Conservation (phyloP, 345 rosid genomes). For the Eutrema japonicum region DNA sequence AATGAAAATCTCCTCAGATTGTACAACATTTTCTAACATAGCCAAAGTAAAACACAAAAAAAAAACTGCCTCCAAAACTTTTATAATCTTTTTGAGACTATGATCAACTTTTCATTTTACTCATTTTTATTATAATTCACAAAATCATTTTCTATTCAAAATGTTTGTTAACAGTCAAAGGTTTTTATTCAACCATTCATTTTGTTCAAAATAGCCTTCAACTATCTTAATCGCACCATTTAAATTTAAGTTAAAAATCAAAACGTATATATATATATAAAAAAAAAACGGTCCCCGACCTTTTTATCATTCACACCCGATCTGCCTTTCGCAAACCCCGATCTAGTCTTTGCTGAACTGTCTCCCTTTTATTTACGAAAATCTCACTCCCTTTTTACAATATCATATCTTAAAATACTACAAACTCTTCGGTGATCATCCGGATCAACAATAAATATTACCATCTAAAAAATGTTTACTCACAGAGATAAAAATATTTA, state of each 20-base stretch:
- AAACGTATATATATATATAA: neutral
- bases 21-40: neutral
- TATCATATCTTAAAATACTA: too few species aligned
- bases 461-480: neutral
- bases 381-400: too few species aligned
- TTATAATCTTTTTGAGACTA: neutral
- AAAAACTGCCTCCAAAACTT: neutral
- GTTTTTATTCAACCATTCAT: neutral
- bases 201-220: neutral
- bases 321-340: too few species aligned
- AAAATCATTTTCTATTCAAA: slow-evolving; percentile 4
- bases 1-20: neutral
- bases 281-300: too few species aligned
- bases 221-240: slow-evolving; percentile 3
- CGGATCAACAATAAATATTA: too few species aligned
- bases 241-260: neutral
- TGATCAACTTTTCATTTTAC: neutral
- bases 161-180: neutral
- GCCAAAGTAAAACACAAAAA: neutral
- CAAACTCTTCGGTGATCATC: too few species aligned
- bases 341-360: too few species aligned
- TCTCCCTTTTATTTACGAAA: too few species aligned
- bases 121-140: neutral
- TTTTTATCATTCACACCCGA: too few species aligned
- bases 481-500: neutral